A percentile compares a stretch with the other conserved stretches of the same genome.
phyloP scores from a whole-genome alignment of 2,329 filamentous ascomycete genomes.

The Aureobasidium sp. region DNA sequence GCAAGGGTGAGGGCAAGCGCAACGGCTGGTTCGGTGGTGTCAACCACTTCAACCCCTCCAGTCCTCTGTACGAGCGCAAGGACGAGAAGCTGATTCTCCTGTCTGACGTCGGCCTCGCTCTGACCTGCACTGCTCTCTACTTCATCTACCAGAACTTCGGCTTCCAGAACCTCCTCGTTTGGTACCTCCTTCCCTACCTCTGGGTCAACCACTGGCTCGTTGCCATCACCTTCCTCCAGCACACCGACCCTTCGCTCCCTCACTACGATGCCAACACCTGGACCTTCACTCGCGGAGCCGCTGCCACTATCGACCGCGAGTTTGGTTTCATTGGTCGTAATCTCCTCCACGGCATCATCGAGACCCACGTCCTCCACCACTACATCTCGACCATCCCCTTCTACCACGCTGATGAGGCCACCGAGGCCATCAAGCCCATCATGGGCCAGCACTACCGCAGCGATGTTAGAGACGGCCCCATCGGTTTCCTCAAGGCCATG shows the following conservation, averaged over 20 bases:
- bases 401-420: conserved; percentile 92
- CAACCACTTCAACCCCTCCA: conserved; percentile 88
- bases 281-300: conserved; percentile 90
- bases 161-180: conserved; percentile 79
- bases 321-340: conserved; percentile 91
- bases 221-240: conserved; percentile 94
- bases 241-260: conserved; percentile 89
- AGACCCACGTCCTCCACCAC: conserved; percentile 97
- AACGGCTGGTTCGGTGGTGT: conserved; percentile 77
- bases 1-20: conserved; percentile 83
- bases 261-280: conserved; percentile 83
- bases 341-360: conserved; percentile 90
- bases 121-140: conserved; percentile 57
- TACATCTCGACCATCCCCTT: conserved; percentile 95
- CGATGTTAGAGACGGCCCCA: conserved; percentile 66
- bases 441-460: conserved; percentile 95
- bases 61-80: conserved; percentile 85
- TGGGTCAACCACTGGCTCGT: conserved; percentile 99
- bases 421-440: conserved; percentile 85
- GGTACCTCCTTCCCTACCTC: conserved; percentile 91
- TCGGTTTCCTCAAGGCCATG: conserved; percentile 78
- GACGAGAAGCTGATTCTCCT: conserved; percentile 81
- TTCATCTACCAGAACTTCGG: conserved; percentile 71
- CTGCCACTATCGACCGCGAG: conserved; percentile 93
- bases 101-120: conserved; percentile 69